Evolutionary conservation across 2,329 filamentous ascomycete genomes (phyloP), one percentile per base, ranked within the genome.

Genomic region (Chlorencoelia australis): DNA sequence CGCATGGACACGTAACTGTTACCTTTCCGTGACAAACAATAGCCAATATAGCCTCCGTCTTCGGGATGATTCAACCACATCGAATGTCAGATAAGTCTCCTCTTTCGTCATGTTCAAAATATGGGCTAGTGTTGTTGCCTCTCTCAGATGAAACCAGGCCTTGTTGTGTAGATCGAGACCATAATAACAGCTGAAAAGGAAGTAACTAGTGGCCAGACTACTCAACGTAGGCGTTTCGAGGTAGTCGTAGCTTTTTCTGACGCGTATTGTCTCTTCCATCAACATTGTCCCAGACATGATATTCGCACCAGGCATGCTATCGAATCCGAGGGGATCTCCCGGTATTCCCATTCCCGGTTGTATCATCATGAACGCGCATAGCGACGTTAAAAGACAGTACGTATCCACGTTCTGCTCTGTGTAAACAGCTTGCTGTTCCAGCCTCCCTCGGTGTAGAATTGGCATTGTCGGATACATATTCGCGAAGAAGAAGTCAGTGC

Each of bases 91-190:
- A 52, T 84, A 86, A 7, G 68, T 63, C 15, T 75, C 70, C 49
- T 80, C 76, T 54, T 73, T 73, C 50, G 70, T 66, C 71, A 80
- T 71, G 35, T 67, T 67, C 18, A 65, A 58, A 49, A 79, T 70
- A 48, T 75, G 68, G 18, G 71, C 67, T 57, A 89, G 66, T 5
- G 82, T 87, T 2, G 76, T 79, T 5, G 81, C 80, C 58, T 91
- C 83, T 17, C 82, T 75, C 7, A 89, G 64, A 54, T 85, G 76
- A 53, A 78, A 87, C 82, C 83, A 89, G 1, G 82, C 82, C 56
- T 78, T 77, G 44, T 82, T 76, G 55, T 87, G 80, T 55, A 78
- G 67, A 44, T 86, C 80, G 30, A 84, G 62, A 24, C 75, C 79
- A 42, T 81, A 79, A 55, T 80, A 75, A 40, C 78, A 79, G 24